A percentile compares a stretch with the other conserved stretches of the same genome.
Conservation (phyloP, 345 rosid species). For the Erucastrum elatum region DNA sequence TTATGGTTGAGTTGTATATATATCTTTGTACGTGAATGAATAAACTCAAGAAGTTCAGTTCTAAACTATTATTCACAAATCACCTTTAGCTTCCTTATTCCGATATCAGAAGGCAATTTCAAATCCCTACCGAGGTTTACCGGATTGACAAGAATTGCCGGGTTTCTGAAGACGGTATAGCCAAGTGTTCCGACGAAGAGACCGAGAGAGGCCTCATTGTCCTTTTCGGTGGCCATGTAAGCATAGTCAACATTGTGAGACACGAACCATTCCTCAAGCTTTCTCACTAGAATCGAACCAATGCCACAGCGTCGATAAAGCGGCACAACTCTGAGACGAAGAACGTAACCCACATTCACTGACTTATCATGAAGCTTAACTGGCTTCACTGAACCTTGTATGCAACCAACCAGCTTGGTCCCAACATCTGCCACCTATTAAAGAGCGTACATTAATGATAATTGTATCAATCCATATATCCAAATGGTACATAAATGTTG, state of each 20-base stretch:
- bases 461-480: background rate
- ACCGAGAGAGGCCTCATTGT: constrained; percentile 61
- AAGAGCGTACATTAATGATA: background rate
- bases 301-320: constrained; percentile 60
- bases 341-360: constrained; percentile 64
- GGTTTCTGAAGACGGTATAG: constrained; percentile 58
- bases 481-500: background rate
- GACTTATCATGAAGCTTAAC: constrained; percentile 44
- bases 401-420: constrained; percentile 62
- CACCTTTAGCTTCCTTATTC: constrained; percentile 47
- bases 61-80: no score
- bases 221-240: constrained; percentile 79
- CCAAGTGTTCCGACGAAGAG: constrained; percentile 57
- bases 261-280: constrained; percentile 74
- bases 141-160: constrained; percentile 67
- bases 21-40: no score
- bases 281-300: constrained; percentile 52
- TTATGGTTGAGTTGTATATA: no score
- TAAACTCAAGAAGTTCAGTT: no score
- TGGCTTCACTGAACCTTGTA: constrained; percentile 76
- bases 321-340: constrained; percentile 67
- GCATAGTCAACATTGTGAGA: constrained; percentile 55
- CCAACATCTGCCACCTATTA: constrained; percentile 63
- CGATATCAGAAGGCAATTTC: constrained; percentile 40
- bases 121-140: constrained; percentile 41